Conservation (phyloP, 1,139 yeast species). For the Groenewaldozyma sp. region DNA sequence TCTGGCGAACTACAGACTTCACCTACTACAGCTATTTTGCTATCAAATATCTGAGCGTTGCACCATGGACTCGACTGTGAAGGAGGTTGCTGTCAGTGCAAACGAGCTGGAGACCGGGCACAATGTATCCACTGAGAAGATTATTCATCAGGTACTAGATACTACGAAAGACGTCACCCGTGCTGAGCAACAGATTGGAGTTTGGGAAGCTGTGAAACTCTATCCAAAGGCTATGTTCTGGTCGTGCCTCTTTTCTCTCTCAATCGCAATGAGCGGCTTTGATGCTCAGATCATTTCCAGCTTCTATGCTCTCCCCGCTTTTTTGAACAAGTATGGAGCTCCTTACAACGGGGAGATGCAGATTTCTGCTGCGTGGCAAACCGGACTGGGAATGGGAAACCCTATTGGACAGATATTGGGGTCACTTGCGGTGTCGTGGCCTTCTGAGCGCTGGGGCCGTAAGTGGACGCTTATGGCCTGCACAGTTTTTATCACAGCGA, state of each 20-base stretch:
- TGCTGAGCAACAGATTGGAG: slow-evolving; percentile 16
- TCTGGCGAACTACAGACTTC: too few relatives aligned
- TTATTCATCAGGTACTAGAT: slow-evolving; percentile 16
- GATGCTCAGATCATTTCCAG: slow-evolving; percentile 35
- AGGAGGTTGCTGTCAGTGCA: too few relatives aligned
- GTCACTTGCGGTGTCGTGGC: slow-evolving; percentile 16
- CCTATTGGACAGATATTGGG: slow-evolving; percentile 22
- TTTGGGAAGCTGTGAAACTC: slow-evolving; percentile 14
- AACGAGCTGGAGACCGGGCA: too few relatives aligned
- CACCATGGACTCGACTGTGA: too few relatives aligned
- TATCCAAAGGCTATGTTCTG: slow-evolving; percentile 38
- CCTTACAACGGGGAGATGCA: slow-evolving; percentile 28
- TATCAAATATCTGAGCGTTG: too few relatives aligned
- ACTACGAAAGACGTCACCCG: slow-evolving; percentile 17
- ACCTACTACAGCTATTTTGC: too few relatives aligned
- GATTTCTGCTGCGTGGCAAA: slow-evolving; percentile 31
- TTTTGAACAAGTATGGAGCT: slow-evolving; percentile 34
- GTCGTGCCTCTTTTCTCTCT: slow-evolving; percentile 36
- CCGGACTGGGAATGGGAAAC: slow-evolving; percentile 19
- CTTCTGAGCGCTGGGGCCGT: slow-evolving; percentile 41
- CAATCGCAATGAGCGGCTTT: slow-evolving; percentile 43
- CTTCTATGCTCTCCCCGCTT: slow-evolving; percentile 38
- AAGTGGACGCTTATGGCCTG: slow-evolving; percentile 36
- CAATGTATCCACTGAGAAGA: slow-evolving; percentile 10
- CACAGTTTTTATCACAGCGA: slow-evolving; percentile 18